Base-by-base conservation (phyloP, 208 protist species). In the Trypanosoma rangeli region DNA sequence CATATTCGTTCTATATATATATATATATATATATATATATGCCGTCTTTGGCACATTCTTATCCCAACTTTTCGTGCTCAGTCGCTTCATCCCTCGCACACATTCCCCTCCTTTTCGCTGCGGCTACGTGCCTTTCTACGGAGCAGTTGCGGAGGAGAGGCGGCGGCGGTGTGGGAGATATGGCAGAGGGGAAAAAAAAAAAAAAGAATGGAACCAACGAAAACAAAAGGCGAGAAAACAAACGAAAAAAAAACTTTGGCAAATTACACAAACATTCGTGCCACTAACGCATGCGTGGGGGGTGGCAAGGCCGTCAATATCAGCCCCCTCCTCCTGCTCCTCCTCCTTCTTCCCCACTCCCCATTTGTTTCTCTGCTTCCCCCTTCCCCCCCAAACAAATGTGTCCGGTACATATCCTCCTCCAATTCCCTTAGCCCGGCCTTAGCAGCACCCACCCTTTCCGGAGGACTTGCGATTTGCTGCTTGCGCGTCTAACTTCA, bases 401-500 rank as follows among this genome's bases (percentile, higher is more conserved):
- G n/a, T n/a, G n/a, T n/a, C n/a, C n/a, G n/a, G n/a, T n/a, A 42
- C 7, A 10, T 50, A 50, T 50, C 46, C 7, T 5, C 3, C 24
- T 12, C 52, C 26, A 62, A n/a, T 62, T 13, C 48, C 24, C 15
- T 28, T 61, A 16, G 12, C 46, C 39, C 26, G 37, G 24, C 33
- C 13, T 33, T 72, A 85, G 70, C 83, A 89, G 74, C 84, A 83
- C 13, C 75, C 49, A 48, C 73, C 63, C 12, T 69, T 39, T 8
- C 52, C 62, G 64, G 65, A 59, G 33, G 79, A 77, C 26, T 76
- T 60, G 13, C 48, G 49, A 15, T 57, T 72, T 16, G 53, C 66
- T 37, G 35, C 50, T 35, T 69, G 49, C 46, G 60, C 55, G 16
- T 78, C 79, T 55, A 94, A 67, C 61, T 83, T 90, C 59, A 93